Base-by-base conservation (phyloP, 306 rosid species). In the Gleditsia sinensis region DNA sequence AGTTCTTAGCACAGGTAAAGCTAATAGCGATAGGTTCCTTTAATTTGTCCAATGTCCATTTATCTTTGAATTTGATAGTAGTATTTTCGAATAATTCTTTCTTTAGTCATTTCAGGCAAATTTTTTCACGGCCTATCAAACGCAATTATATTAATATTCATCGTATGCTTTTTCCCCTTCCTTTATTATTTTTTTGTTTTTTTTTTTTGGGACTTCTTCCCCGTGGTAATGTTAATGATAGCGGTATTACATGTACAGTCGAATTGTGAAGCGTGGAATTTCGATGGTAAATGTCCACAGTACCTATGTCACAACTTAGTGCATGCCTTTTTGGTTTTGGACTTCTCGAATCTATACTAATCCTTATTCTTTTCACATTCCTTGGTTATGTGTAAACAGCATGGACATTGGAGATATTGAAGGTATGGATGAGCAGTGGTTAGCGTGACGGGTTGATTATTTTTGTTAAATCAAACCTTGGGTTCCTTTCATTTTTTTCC, bases 331-430 rank as follows among this genome's bases (percentile, higher is more conserved):
- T 45, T 56, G 46, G 70, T 28, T 37, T 33, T 24, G 27, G 27
- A 50, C 50, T 6, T 16, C 56, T 67, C 16, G 16, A 8, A 5
- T 5, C 7, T 37, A 53, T 27, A 42, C 69, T 58, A 27, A 45
- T 19, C 34, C 1, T 4, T 36, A 23, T 28, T 14, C 67, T 27
- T 19, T 58, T 45, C 33, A 20, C 20, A 60, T n/a, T 48, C 16
- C 32, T 12, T 24, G 73, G 43, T 8, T 8, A 24, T 46, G 0
- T 36, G 25, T 20, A 25, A 57, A 60, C 92, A 90, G 91, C 84
- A 73, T 88, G 86, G 91, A 86, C 56, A 82, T 84, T 71, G 89
- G 84, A 80, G 85, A 88, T 66, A 80, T 86, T 83, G 92, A 88
- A 84, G 85, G 82, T 46, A 77, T 86, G 75, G 91, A 84, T 76